Evolutionary conservation across 306 rosid species (phyloP).

Genomic region (Adenanthera pavonina): DNA sequence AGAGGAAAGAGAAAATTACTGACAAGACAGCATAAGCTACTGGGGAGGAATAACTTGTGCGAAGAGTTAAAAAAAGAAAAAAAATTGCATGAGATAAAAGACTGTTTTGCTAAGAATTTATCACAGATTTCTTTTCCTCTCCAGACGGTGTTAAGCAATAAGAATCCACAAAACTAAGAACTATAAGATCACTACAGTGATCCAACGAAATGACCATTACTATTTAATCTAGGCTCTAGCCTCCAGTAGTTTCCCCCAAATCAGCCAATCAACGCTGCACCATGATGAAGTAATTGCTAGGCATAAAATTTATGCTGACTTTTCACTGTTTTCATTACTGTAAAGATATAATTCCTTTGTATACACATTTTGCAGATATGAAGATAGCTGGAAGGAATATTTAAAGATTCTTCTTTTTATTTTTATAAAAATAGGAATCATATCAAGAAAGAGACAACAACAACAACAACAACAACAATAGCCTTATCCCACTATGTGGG

Average conservation of each 20-base stretch:
- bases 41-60: background rate
- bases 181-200: background rate
- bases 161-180: background rate
- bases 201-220: background rate
- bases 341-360: background rate
- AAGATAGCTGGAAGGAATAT: background rate
- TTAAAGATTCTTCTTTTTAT: background rate
- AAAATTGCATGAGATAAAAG: background rate
- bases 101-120: background rate
- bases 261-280: background rate
- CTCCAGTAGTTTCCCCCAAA: background rate
- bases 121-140: background rate
- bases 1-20: background rate
- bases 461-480: too few species aligned
- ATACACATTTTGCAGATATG: background rate
- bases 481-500: too few species aligned
- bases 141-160: background rate
- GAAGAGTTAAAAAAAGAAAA: background rate
- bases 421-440: background rate
- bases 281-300: background rate
- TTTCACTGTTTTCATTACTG: background rate
- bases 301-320: background rate
- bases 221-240: background rate
- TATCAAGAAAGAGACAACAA: background rate
- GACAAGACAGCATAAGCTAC: background rate